Base-by-base conservation (phyloP, 2,329 filamentous ascomycete species). In the Penicillium sp. region DNA sequence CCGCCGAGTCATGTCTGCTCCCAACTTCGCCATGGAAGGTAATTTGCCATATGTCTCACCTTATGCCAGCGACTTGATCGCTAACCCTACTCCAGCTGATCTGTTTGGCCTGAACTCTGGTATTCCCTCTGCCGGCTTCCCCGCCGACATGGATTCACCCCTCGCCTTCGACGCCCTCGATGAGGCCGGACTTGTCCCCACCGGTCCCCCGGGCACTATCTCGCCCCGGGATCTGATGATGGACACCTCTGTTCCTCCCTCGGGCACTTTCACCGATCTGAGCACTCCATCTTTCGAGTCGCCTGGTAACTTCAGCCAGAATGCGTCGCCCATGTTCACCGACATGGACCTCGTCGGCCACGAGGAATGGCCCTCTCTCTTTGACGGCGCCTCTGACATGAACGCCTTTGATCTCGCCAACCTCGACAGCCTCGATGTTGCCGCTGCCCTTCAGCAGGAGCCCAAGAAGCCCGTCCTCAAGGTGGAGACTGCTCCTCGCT, bases 201-300 rank as follows among this genome's bases (percentile, higher is more conserved):
- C 60, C 22, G 72, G 71, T 55, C 69, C 66, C 29, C 45, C 60
- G 24, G 83, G 82, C 65, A 96, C 92, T 40, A 83, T 96, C 58
- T 96, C 92, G 57, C 92, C 92, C 18, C 87, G 89, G 73, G 91
- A 96, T 67, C 80, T 96, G 61, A 77, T 88, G 62, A 79, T 92
- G 64, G 83, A 85, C 62, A 85, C 85, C 67, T 95, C 90, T 58
- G 85, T 90, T 36, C 92, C 92, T 29, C 90, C 90, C 68, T 96
- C 92, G 2, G 82, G 87, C 44, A 86, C 89, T 32, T 85, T 94
- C 69, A 96, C 92, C 34, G 86, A 91, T 59, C 70, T 96, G 73
- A 96, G 91, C 53, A 94, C 92, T 56, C 92, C 92, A 42, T 87
- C 85, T 66, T 83, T 89, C 68, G 89, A 87, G 65, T 95, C 90